phyloP scores from a whole-genome alignment of 148 eudicot species.

The Vaccinium corymbosum region DNA sequence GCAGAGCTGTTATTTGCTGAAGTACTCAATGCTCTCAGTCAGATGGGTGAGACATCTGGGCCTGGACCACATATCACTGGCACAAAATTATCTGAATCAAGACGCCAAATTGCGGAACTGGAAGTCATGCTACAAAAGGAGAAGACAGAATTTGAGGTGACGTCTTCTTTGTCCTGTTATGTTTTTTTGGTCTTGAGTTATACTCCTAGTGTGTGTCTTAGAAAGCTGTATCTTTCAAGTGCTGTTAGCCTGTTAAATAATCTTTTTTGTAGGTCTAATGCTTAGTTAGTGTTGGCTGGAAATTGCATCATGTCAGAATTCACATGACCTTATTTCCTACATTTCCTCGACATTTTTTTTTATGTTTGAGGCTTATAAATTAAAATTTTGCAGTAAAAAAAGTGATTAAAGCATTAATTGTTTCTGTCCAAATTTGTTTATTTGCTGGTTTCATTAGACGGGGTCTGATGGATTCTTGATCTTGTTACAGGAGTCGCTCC shows the following conservation, averaged over 20 bases:
- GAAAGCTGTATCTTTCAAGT: slow-evolving; percentile 8
- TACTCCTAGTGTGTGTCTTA: not conserved
- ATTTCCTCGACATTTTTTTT: not conserved
- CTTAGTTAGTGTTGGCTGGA: not conserved
- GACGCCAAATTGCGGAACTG: slow-evolving; percentile 50
- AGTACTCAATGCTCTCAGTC: slow-evolving; percentile 60
- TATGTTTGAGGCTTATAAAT: not conserved
- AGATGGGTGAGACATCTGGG: slow-evolving; percentile 51
- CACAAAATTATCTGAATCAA: slow-evolving; percentile 38
- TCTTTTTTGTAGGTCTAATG: not conserved
- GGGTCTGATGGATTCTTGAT: slow-evolving; percentile 13
- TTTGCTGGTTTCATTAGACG: not conserved
- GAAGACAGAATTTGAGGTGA: slow-evolving; percentile 78
- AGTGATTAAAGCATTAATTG: not conserved
- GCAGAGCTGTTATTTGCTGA: slow-evolving; percentile 80
- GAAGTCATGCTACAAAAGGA: slow-evolving; percentile 62
- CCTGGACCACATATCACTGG: slow-evolving; percentile 33
- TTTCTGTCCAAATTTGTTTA: not conserved
- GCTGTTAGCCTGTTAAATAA: not conserved
- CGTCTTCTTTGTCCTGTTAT: not conserved
- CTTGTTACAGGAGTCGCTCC: slow-evolving; percentile 52
- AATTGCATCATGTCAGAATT: not conserved
- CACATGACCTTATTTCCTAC: not conserved
- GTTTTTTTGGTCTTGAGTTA: not conserved
- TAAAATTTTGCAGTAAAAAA: slow-evolving; percentile 2